Percentiles rank a stretch among this genome's conserved stretches.
Conservation (phyloP, 208 protist species). For the Crithidia thermophila region DNA sequence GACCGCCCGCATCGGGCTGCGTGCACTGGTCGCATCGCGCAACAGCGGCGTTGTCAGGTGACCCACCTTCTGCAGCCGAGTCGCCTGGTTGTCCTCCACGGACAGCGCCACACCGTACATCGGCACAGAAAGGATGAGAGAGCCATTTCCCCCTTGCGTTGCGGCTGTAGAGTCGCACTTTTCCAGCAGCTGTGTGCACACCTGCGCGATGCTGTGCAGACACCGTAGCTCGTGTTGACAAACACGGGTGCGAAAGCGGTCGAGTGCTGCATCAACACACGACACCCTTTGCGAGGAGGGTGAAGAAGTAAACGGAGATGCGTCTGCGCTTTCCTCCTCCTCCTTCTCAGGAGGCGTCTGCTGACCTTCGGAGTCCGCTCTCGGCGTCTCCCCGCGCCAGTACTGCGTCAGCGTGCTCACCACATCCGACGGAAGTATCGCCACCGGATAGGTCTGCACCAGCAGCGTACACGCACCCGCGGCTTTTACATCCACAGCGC, state of each 20-base stretch:
- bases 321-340: not conserved
- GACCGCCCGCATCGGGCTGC: constrained; percentile 1
- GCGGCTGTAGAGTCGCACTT: not conserved
- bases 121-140: constrained; percentile 16
- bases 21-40: not conserved
- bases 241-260: constrained; percentile 8
- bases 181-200: not conserved
- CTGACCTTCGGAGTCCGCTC: not conserved
- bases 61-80: constrained; percentile 19
- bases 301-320: not conserved
- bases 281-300: not conserved
- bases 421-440: not conserved
- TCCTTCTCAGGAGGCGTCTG: not conserved
- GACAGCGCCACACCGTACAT: constrained; percentile 26
- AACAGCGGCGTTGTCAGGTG: constrained; percentile 31
- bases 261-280: constrained; percentile 10
- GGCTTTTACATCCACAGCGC: not conserved
- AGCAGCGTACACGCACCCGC: too few species aligned
- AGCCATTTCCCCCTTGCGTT: not conserved
- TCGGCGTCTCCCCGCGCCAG: not conserved
- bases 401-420: constrained; percentile 8
- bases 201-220: constrained; percentile 1
- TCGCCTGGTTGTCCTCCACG: constrained; percentile 28
- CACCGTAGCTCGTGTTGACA: constrained; percentile 8
- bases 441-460: constrained; percentile 18